Percentiles rank a stretch among this genome's conserved stretches.
Conservation (phyloP, 768 basidiomycete species). For the Tylopilus vinaceipallidus region DNA sequence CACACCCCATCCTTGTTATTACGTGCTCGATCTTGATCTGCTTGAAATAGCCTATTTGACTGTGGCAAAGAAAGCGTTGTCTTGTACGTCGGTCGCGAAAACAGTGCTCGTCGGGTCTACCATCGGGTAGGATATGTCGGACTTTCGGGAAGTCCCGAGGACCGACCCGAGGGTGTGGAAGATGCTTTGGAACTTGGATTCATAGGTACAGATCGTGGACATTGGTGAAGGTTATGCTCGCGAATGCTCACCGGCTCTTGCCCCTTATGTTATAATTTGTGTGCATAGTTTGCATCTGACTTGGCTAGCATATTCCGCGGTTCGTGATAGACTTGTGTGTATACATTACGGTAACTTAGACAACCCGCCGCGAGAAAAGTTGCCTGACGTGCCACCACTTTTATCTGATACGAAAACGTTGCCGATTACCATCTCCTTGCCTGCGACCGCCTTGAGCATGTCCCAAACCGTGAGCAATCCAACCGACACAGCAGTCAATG, state of each 20-base stretch:
- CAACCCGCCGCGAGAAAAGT: conserved; percentile 44
- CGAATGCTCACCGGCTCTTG: background rate
- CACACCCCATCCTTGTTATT: background rate
- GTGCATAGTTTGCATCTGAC: background rate
- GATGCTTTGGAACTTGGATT: conserved; percentile 56
- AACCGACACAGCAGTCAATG: conserved; percentile 77
- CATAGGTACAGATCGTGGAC: conserved; percentile 44
- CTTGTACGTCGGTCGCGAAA: conserved; percentile 53
- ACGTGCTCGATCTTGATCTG: background rate
- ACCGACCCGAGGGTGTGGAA: conserved; percentile 40
- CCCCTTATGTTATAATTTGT: background rate
- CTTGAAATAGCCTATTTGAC: conserved; percentile 34
- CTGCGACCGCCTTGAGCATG: conserved; percentile 89
- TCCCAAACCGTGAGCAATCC: conserved; percentile 87
- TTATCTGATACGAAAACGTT: conserved; percentile 65
- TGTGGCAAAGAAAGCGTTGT: conserved; percentile 48
- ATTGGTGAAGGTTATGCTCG: conserved; percentile 46
- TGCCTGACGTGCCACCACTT: conserved; percentile 71
- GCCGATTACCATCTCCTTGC: conserved; percentile 81
- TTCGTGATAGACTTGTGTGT: background rate
- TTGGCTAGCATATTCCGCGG: background rate
- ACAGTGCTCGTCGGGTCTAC: conserved; percentile 51
- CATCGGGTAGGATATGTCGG: conserved; percentile 53
- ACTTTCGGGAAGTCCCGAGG: conserved; percentile 34
- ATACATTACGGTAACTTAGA: background rate